Evolutionary conservation across 768 basidiomycete species (phyloP).

Genomic region (Russula abietina): DNA sequence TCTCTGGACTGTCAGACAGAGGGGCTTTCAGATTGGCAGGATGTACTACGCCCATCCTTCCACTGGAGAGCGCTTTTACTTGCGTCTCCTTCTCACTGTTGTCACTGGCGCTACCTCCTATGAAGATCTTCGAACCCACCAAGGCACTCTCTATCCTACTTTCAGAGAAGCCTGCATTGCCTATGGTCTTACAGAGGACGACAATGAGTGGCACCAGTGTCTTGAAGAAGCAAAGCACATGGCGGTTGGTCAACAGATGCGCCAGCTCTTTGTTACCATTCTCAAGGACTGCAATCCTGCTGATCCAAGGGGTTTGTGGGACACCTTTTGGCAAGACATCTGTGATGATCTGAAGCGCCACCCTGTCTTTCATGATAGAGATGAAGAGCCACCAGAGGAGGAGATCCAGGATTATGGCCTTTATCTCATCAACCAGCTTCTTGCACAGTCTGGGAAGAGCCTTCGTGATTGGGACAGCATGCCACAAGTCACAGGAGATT

Average conservation of each 20-base stretch:
- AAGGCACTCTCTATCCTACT: slow-evolving; percentile 23
- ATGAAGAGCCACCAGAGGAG: slow-evolving; percentile 28
- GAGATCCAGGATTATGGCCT: slow-evolving; percentile 41
- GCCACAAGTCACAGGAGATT: slow-evolving; percentile 31
- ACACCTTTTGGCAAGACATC: slow-evolving; percentile 26
- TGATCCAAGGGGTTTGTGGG: slow-evolving; percentile 27
- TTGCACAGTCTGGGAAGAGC: slow-evolving; percentile 26
- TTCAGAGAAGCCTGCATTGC: slow-evolving; percentile 41
- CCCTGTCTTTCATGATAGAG: slow-evolving; percentile 2
- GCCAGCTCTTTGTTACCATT: slow-evolving; percentile 38
- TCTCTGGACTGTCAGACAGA: too few species aligned
- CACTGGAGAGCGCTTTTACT: too few species aligned
- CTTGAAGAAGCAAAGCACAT: background rate
- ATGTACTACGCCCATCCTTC: too few species aligned
- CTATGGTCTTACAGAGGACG: slow-evolving; percentile 39
- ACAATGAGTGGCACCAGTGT: slow-evolving; percentile 33
- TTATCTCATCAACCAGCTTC: slow-evolving; percentile 33
- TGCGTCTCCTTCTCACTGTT: too few species aligned
- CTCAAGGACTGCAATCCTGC: slow-evolving; percentile 31
- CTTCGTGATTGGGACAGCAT: slow-evolving; percentile 31
- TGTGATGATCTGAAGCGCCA: slow-evolving; percentile 38
- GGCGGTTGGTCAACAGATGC: slow-evolving; percentile 33
- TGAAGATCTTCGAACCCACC: too few species aligned
- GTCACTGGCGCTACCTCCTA: too few species aligned
- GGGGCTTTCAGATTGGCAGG: too few species aligned